Base-by-base conservation (phyloP, 2,329 filamentous ascomycete genomes). In the Stagonosporopsis vannaccii region DNA sequence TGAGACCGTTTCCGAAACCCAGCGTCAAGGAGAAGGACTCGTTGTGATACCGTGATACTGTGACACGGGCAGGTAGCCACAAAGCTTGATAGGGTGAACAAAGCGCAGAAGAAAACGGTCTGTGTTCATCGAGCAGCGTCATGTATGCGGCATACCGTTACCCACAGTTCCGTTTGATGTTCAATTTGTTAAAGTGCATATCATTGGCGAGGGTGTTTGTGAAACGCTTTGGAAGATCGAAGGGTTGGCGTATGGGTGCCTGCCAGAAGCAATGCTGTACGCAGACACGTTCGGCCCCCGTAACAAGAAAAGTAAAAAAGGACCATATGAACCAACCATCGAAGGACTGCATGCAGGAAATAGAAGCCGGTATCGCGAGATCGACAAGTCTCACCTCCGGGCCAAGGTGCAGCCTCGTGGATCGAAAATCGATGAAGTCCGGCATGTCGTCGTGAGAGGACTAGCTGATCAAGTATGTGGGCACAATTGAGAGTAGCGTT, bases 51-150 rank as follows among this genome's bases (percentile, higher is more conserved):
- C 13, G 44, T 45, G 23, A 30, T 39, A 47, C 43, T 7, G 39
- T 46, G 11, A 41, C 49, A 53, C 48, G 40, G 42, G 43, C 28
- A 59, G 52, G 37, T 47, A 63, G 58, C 52, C 53, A 56, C 51
- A 44, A 48, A 56, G 43, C 56, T 55, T 59, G 42, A 47, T 37
- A 47, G 22, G 25, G 32, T 51, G 47, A 23, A 48, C 47, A 48
- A 42, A 45, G 40, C 41, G 40, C 45, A 23, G 17, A 28, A 41
- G 13, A 23, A 23, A 23, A 50, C 35, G 13, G 45, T 19, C 33
- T 48, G 45, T 50, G 17, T 45, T 50, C 28, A 40, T 45, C 40
- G 40, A 56, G 26, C 36, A 46, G 36, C 46, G 22, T 51, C 20
- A 8, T 20, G 35, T 37, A 20, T 37, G 53, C 43, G 51, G 37